Evolutionary conservation across 169 alveolate genomes (phyloP).

Genomic region (Cystoisospora suis): DNA sequence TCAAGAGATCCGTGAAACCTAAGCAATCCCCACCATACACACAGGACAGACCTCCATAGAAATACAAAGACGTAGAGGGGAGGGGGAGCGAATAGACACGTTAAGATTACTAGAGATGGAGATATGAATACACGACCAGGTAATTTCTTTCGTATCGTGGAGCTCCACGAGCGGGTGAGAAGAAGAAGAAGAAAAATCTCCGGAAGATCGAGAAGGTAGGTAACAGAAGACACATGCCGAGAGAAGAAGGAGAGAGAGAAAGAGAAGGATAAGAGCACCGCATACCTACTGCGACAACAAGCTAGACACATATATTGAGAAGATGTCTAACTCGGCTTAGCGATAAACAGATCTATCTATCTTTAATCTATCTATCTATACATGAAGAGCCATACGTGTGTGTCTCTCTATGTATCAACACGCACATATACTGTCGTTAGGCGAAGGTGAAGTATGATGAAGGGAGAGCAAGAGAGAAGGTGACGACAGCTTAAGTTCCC

Average conservation of each 20-base stretch:
- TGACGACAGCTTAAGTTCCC: too few relatives aligned
- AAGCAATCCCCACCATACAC: not conserved
- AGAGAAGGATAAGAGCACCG: not conserved
- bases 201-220: not conserved
- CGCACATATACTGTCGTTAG: too few relatives aligned
- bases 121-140: not conserved
- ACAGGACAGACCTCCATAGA: not conserved
- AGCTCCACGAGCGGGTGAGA: not conserved
- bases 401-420: not conserved
- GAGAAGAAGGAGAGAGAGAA: not conserved
- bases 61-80: not conserved
- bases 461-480: too few relatives aligned
- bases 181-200: not conserved
- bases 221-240: not conserved
- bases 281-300: too few relatives aligned
- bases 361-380: too few relatives aligned
- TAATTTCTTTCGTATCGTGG: not conserved
- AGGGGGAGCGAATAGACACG: not conserved
- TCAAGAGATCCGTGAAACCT: conserved; percentile 55
- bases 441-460: too few relatives aligned
- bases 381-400: not conserved
- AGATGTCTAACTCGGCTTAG: not conserved
- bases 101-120: too few relatives aligned
- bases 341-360: not conserved
- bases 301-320: too few relatives aligned